phyloP scores from a whole-genome alignment of 73 alveolate genomes.

The Durusdinium trenchii region DNA sequence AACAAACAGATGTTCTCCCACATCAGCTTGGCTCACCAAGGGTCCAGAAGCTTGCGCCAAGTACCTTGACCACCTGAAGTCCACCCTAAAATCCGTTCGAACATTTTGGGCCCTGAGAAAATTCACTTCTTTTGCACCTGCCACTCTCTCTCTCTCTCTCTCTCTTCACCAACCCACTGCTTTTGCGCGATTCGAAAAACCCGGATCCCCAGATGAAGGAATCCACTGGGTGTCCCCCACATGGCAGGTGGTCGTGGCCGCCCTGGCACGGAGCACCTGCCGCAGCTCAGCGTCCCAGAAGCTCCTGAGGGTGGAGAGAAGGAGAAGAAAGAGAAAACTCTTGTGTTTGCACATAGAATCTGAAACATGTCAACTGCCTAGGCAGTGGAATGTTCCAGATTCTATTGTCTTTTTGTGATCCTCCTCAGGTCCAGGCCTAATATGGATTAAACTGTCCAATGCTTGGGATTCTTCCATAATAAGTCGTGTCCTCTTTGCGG shows the following conservation, averaged over 20 bases:
- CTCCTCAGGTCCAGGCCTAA: neutral
- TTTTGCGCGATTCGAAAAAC: too few relatives aligned
- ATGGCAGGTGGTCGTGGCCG: slow-evolving; percentile 37
- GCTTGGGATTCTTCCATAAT: neutral
- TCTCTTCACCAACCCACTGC: neutral
- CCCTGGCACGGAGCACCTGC: slow-evolving; percentile 51
- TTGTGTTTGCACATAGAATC: neutral
- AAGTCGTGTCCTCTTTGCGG: too few relatives aligned
- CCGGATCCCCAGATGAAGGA: too few relatives aligned
- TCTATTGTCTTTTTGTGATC: neutral
- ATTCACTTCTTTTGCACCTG: too few relatives aligned
- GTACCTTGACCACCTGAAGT: too few relatives aligned
- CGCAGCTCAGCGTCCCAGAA: slow-evolving; percentile 95
- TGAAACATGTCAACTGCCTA: neutral
- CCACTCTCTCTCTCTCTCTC: too few relatives aligned
- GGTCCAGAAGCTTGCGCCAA: too few relatives aligned
- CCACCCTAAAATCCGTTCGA: too few relatives aligned
- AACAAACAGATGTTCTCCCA: too few relatives aligned
- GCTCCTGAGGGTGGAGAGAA: slow-evolving; percentile 15
- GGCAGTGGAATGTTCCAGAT: neutral
- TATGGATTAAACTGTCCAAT: neutral
- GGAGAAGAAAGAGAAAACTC: too few relatives aligned
- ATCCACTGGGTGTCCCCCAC: neutral
- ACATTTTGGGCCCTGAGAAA: too few relatives aligned
- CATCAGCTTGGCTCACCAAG: too few relatives aligned